Conservation (phyloP, 805 yeast species). For the Hanseniaspora guilliermondii region DNA sequence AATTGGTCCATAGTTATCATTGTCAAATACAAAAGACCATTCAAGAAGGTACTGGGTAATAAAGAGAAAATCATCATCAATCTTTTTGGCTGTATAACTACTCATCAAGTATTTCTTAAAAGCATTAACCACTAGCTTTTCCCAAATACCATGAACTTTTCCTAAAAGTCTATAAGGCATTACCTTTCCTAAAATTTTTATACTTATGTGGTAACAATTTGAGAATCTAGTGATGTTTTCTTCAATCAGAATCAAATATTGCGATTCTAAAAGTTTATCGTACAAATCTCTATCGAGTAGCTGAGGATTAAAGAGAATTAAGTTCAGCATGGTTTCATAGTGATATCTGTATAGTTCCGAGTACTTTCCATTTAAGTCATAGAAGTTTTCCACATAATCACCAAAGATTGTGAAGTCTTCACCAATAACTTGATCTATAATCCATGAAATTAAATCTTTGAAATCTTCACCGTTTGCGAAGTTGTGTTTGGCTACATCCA, state of each 20-base stretch:
- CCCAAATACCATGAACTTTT: slow-evolving; percentile 13
- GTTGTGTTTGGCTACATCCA: not conserved
- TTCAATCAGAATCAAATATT: slow-evolving; percentile 2
- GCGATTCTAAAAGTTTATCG: slow-evolving; percentile 13
- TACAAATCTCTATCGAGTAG: not conserved
- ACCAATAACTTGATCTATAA: slow-evolving; percentile 7
- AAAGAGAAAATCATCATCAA: not conserved
- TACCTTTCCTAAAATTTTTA: not conserved
- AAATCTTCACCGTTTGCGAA: not conserved
- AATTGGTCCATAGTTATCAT: not conserved
- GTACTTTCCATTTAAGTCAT: not conserved
- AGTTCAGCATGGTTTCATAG: not conserved
- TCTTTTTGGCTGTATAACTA: not conserved
- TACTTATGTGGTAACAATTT: not conserved
- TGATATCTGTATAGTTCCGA: slow-evolving; percentile 5
- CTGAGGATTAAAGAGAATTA: not conserved
- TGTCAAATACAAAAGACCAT: not conserved
- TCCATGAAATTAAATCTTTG: not conserved
- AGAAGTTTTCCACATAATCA: slow-evolving; percentile 4
- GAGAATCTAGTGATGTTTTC: not conserved
- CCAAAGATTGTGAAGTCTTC: not conserved
- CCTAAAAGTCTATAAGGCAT: not conserved
- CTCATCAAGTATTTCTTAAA: not conserved
- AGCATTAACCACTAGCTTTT: not conserved
- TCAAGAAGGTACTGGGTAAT: not conserved